These are phyloP conservation scores for Apostasia shenzhenica DNA, from an alignment of 106 monocot genomes.

Conservation along the genomic window DNA sequence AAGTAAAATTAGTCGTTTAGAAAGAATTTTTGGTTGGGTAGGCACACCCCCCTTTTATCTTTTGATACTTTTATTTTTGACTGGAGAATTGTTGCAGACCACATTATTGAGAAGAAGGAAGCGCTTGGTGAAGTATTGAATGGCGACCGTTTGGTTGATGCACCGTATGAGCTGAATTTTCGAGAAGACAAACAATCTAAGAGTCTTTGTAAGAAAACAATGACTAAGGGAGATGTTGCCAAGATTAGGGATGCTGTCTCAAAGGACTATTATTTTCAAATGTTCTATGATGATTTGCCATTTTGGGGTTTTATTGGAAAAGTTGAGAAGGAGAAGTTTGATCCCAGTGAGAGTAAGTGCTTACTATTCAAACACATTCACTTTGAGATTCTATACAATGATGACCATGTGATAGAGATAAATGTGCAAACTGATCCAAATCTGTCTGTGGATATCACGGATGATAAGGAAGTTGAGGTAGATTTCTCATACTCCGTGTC, in stretches of 20 bases:
- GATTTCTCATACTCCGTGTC: constrained; percentile 67
- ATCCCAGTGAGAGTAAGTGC: constrained; percentile 33
- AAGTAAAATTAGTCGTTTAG: too few species aligned
- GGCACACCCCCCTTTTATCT: too few species aligned
- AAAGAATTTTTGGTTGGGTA: too few species aligned
- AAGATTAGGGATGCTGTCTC: constrained; percentile 56
- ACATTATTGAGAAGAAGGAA: constrained; percentile 70
- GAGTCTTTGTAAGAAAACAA: constrained; percentile 46
- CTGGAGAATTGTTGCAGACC: constrained; percentile 22
- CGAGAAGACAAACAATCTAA: constrained; percentile 41
- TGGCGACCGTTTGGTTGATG: constrained; percentile 69
- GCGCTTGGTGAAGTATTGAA: constrained; percentile 73
- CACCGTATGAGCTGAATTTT: constrained; percentile 68
- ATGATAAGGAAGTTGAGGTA: constrained; percentile 55
- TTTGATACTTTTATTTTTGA: not conserved
- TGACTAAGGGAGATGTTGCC: constrained; percentile 49
- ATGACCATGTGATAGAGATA: constrained; percentile 68
- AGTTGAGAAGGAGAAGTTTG: constrained; percentile 42
- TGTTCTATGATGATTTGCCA: constrained; percentile 80
- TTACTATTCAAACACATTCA: constrained; percentile 65
- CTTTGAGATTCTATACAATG: constrained; percentile 58
- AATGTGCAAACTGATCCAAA: constrained; percentile 50
- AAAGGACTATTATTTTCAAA: constrained; percentile 80
- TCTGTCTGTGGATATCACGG: constrained; percentile 51
- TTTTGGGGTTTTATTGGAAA: constrained; percentile 80